Conservation (phyloP, 2,329 filamentous ascomycete species). For the Zymoseptoria brevis region DNA sequence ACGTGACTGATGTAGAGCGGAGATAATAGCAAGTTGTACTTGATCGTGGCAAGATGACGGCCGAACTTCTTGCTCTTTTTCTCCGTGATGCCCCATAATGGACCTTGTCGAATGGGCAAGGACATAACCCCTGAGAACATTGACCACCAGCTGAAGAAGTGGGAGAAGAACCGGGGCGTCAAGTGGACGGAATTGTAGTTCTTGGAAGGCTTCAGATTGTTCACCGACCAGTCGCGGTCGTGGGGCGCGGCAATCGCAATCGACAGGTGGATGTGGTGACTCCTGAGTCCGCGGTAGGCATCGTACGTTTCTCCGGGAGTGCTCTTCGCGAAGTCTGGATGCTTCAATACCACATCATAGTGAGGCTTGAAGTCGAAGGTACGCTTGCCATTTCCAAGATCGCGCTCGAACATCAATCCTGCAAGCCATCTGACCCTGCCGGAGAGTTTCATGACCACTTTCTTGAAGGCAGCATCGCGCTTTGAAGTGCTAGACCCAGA, state of each 20-base stretch:
- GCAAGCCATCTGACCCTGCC: slow-evolving; percentile 90
- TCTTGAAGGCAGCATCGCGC: slow-evolving; percentile 82
- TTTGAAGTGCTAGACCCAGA: slow-evolving; percentile 58
- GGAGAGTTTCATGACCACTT: slow-evolving; percentile 97
- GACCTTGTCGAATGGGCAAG: slow-evolving; percentile 84
- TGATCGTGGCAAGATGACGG: slow-evolving; percentile 93
- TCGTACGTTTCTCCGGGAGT: slow-evolving; percentile 59
- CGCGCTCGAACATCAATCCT: slow-evolving; percentile 85
- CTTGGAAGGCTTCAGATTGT: slow-evolving; percentile 65
- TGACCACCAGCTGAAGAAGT: slow-evolving; percentile 97
- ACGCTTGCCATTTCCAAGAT: slow-evolving; percentile 61
- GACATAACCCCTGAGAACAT: slow-evolving; percentile 94
- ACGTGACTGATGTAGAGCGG: slow-evolving; percentile 93
- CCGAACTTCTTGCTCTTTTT: slow-evolving; percentile 99
- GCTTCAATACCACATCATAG: slow-evolving; percentile 80
- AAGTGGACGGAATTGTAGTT: slow-evolving; percentile 97
- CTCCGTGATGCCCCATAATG: slow-evolving; percentile 82
- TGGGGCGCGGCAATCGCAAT: slow-evolving; percentile 82
- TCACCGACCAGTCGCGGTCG: slow-evolving; percentile 75
- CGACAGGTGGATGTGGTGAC: slow-evolving; percentile 92
- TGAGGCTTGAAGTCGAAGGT: slow-evolving; percentile 88
- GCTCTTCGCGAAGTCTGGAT: slow-evolving; percentile 63
- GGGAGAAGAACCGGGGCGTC: slow-evolving; percentile 91
- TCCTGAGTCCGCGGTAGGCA: slow-evolving; percentile 93
- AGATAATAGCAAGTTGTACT: slow-evolving; percentile 88